Percentiles rank a stretch among this genome's conserved stretches.
These are phyloP conservation scores for Onygenales sp. DNA, from an alignment of 2,329 filamentous ascomycete species.

Conservation along the genomic window DNA sequence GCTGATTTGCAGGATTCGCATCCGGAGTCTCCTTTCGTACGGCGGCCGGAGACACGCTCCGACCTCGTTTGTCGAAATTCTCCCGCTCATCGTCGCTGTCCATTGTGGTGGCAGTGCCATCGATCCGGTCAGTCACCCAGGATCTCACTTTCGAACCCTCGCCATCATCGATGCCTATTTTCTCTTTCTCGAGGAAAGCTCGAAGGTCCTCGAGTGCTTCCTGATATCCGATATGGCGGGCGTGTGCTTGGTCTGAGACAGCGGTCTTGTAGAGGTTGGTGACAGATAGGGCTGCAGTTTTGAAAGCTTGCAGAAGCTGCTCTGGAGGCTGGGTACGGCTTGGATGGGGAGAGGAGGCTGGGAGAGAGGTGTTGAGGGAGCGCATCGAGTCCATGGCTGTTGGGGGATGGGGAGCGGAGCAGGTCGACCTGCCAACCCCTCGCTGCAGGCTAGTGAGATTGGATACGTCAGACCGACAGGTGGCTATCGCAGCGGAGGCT, in stretches of 20 bases:
- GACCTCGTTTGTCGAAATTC: constrained; percentile 27
- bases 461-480: too few species aligned
- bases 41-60: constrained; percentile 26
- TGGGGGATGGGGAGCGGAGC: background rate
- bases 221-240: constrained; percentile 77
- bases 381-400: constrained; percentile 54
- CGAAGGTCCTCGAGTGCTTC: constrained; percentile 87
- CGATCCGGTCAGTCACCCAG: constrained; percentile 45
- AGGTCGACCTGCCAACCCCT: background rate
- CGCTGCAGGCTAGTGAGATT: too few species aligned
- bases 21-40: constrained; percentile 24
- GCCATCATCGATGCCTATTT: constrained; percentile 67
- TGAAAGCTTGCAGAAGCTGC: constrained; percentile 76
- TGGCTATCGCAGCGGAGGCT: too few species aligned
- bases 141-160: constrained; percentile 61
- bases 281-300: constrained; percentile 81
- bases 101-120: constrained; percentile 29
- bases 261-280: constrained; percentile 95
- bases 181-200: constrained; percentile 72
- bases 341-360: constrained; percentile 40
- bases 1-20: constrained; percentile 18
- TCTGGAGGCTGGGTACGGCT: constrained; percentile 33
- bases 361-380: constrained; percentile 52
- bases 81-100: constrained; percentile 38
- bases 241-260: constrained; percentile 63